Percentiles rank a stretch among this genome's conserved stretches.
Conservation (phyloP, 2,329 filamentous ascomycete genomes). For the Aureobasidium sp. region DNA sequence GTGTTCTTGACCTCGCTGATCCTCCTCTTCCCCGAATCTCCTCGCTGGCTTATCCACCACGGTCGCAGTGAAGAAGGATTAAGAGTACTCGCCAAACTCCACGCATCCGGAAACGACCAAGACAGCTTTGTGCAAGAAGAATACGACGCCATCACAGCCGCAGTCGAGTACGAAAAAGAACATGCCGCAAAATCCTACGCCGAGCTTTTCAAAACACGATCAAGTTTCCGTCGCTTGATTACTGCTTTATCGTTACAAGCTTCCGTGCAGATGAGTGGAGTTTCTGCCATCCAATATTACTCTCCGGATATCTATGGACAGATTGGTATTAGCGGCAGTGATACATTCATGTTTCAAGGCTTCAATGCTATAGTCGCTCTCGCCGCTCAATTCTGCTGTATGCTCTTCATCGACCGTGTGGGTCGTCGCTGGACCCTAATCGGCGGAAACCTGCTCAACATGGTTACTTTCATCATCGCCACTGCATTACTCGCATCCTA, state of each 20-base stretch:
- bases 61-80: slow-evolving; percentile 31
- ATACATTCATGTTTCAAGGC: slow-evolving; percentile 17
- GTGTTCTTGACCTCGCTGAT: slow-evolving; percentile 20
- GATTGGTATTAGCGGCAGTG: slow-evolving; percentile 16
- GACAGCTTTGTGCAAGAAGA: slow-evolving; percentile 20
- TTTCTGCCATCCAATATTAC: slow-evolving; percentile 25
- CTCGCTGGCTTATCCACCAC: slow-evolving; percentile 36
- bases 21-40: slow-evolving; percentile 35
- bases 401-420: slow-evolving; percentile 19
- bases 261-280: slow-evolving; percentile 22
- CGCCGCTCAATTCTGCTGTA: slow-evolving; percentile 47
- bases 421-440: slow-evolving; percentile 19
- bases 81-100: slow-evolving; percentile 17
- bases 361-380: slow-evolving; percentile 44
- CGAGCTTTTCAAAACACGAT: slow-evolving; percentile 19
- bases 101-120: slow-evolving; percentile 18
- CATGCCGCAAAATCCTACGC: slow-evolving; percentile 16
- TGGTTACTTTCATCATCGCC: slow-evolving; percentile 20
- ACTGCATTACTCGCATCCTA: slow-evolving; percentile 18
- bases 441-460: slow-evolving; percentile 17
- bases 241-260: slow-evolving; percentile 22
- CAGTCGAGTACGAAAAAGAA: slow-evolving; percentile 19
- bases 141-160: slow-evolving; percentile 19
- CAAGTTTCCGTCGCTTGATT: slow-evolving; percentile 20
- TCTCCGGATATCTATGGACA: slow-evolving; percentile 20